A percentile compares a stretch with the other conserved stretches of the same genome.
These are phyloP conservation scores for Neurospora africana DNA, from an alignment of 495 filamentous ascomycete genomes.

Conservation along the genomic window DNA sequence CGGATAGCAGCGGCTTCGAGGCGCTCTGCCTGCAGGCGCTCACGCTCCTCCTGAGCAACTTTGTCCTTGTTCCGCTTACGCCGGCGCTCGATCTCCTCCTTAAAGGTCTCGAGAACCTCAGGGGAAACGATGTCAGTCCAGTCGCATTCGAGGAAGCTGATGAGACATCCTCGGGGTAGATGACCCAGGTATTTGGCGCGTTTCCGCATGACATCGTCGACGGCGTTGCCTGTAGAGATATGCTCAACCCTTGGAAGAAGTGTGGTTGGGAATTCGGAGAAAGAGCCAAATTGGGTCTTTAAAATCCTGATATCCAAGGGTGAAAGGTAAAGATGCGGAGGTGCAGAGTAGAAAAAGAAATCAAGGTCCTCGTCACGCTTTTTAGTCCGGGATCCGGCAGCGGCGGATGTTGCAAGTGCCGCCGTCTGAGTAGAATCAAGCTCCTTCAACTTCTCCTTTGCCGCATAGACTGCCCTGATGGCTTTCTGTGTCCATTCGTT, in stretches of 20 bases:
- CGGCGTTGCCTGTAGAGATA: conserved; percentile 79
- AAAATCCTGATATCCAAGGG: conserved; percentile 92
- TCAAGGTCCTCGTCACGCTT: conserved; percentile 23
- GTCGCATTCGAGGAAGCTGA: conserved; percentile 90
- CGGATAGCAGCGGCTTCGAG: conserved; percentile 50
- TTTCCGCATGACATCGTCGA: conserved; percentile 82
- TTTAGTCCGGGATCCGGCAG: conserved; percentile 2
- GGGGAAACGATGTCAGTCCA: conserved; percentile 83
- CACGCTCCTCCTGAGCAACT: conserved; percentile 80
- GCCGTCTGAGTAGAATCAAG: conserved; percentile 14
- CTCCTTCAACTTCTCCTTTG: conserved; percentile 54
- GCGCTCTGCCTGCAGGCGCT: conserved; percentile 76
- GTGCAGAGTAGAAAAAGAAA: conserved; percentile 84
- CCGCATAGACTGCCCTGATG: conserved; percentile 54
- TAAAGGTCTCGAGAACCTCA: conserved; percentile 65
- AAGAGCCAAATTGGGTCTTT: conserved; percentile 79
- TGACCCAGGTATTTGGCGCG: conserved; percentile 85
- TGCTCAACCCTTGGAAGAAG: conserved; percentile 86
- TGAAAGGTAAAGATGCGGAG: conserved; percentile 86
- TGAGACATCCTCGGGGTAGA: conserved; percentile 84
- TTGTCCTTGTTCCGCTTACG: conserved; percentile 78
- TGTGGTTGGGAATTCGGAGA: conserved; percentile 73
- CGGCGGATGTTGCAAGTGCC: neutral
- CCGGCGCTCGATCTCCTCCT: conserved; percentile 64
- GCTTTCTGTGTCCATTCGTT: conserved; percentile 86